Evolutionary conservation across 192 early-diverging fungal species (phyloP).

Genomic region (Entomortierella beljakovae): DNA sequence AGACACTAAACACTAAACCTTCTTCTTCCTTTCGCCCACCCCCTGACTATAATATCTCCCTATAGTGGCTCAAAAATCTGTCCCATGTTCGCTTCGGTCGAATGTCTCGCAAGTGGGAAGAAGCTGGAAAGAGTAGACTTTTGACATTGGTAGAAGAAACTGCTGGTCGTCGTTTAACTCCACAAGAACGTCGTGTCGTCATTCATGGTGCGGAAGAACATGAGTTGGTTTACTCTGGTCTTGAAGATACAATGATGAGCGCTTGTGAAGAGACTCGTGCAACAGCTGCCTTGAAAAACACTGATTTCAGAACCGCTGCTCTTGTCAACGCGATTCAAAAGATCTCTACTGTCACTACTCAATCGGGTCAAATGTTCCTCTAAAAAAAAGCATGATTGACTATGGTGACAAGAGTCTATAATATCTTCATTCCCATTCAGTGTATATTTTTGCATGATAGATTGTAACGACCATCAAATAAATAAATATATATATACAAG

Average conservation of each 20-base stretch:
- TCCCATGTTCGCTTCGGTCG: slow-evolving; percentile 88
- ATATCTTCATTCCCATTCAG: not conserved
- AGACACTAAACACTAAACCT: not conserved
- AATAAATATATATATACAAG: not conserved
- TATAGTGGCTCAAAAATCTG: slow-evolving; percentile 89
- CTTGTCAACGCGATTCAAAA: slow-evolving; percentile 85
- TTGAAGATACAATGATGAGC: slow-evolving; percentile 89
- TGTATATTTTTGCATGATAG: not conserved
- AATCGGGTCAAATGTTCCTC: slow-evolving; percentile 83
- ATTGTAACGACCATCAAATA: not conserved
- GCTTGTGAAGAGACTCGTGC: slow-evolving; percentile 80
- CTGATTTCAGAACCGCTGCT: slow-evolving; percentile 85
- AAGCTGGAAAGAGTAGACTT: slow-evolving; percentile 77
- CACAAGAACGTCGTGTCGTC: slow-evolving; percentile 78
- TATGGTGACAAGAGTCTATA: not conserved
- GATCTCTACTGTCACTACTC: slow-evolving; percentile 78
- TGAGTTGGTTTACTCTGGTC: slow-evolving; percentile 86
- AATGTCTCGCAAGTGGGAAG: slow-evolving; percentile 89
- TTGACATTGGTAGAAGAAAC: slow-evolving; percentile 78
- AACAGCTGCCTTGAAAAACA: slow-evolving; percentile 71
- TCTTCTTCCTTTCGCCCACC: not conserved
- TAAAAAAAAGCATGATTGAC: slow-evolving; percentile 14
- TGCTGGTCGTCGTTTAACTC: slow-evolving; percentile 78
- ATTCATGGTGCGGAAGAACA: slow-evolving; percentile 87
- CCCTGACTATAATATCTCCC: slow-evolving; percentile 21